Base-by-base conservation (phyloP, 495 filamentous ascomycete genomes). In the Trichocladium uniseriatum region DNA sequence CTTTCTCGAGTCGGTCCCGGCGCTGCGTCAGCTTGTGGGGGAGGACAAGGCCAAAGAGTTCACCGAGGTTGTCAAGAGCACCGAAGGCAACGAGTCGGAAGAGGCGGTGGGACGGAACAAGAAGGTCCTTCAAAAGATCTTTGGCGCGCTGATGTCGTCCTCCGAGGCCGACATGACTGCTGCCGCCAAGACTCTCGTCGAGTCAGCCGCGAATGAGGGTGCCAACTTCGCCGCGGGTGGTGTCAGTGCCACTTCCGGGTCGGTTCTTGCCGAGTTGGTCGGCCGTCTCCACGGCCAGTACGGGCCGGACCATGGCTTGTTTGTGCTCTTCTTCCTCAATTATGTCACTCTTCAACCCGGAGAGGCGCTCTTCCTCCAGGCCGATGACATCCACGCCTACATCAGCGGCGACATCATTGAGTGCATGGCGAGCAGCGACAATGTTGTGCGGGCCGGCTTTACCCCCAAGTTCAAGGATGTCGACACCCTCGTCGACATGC, bases 381-480 rank as follows among this genome's bases (percentile, higher is more conserved):
- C 92, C 14, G 88, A 98, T 58, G 92, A 96, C 57, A 95, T 96
- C 52, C 92, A 98, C 62, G 92, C 92, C 16, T 98, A 98, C 65
- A 75, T 98, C 28, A 89, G 83, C 20, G 92, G 92, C 38, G 92
- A 98, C 51, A 95, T 98, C 57, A 89, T 98, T 57, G 92, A 98
- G 69, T 97, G 92, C 74, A 98, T 98, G 92, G 92, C 92, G 1
- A 84, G 87, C 18, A 94, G 87, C 29, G 92, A 98, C 71, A 98
- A 98, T 54, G 92, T 98, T 6, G 90, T 98, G 18, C 90, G 92
- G 28, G 92, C 92, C 2, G 92, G 92, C 16, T 90, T 98, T 63
- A 98, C 92, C 0, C 92, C 92, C 9, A 98, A 98, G 67, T 97
- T 91, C 77, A 95, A 96, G 72, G 92, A 98, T 57, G 88, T 95